A percentile compares a stretch with the other conserved stretches of the same genome.
Evolutionary conservation across 495 filamentous ascomycete species (phyloP).

Genomic region (Tuber melanosporum): DNA sequence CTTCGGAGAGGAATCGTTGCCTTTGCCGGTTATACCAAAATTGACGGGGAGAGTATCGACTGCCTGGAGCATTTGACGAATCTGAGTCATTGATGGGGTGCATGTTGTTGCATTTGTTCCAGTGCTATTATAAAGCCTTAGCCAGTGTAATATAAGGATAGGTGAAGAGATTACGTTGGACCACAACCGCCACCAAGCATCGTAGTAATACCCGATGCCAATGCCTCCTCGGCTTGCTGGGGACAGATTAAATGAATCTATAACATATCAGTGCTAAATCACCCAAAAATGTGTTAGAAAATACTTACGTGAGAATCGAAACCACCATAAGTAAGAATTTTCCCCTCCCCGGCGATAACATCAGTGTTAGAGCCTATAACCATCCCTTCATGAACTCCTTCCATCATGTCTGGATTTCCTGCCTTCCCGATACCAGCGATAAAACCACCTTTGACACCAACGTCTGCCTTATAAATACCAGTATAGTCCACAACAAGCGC

Average conservation of each 20-base stretch:
- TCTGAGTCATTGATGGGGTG: constrained; percentile 76
- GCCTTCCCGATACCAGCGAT: constrained; percentile 94
- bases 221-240: constrained; percentile 80
- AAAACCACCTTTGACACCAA: constrained; percentile 81
- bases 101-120: constrained; percentile 93
- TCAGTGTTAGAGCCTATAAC: constrained; percentile 86
- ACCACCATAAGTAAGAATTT: constrained; percentile 87
- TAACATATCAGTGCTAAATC: neutral
- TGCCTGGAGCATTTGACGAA: constrained; percentile 89
- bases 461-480: constrained; percentile 95
- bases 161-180: constrained; percentile 53
- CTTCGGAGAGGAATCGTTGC: constrained; percentile 70
- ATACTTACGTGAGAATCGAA: constrained; percentile 65
- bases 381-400: constrained; percentile 70
- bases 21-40: constrained; percentile 90
- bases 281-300: neutral
- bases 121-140: constrained; percentile 51
- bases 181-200: constrained; percentile 90
- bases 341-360: constrained; percentile 89
- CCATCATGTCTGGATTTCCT: constrained; percentile 95
- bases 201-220: constrained; percentile 84
- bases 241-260: constrained; percentile 91
- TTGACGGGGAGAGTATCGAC: constrained; percentile 83
- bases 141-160: neutral
- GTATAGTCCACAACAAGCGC: constrained; percentile 86